A percentile compares a stretch with the other conserved stretches of the same genome.
Evolutionary conservation across 2,329 filamentous ascomycete species (phyloP).

Genomic region (Xylariaceae sp.): DNA sequence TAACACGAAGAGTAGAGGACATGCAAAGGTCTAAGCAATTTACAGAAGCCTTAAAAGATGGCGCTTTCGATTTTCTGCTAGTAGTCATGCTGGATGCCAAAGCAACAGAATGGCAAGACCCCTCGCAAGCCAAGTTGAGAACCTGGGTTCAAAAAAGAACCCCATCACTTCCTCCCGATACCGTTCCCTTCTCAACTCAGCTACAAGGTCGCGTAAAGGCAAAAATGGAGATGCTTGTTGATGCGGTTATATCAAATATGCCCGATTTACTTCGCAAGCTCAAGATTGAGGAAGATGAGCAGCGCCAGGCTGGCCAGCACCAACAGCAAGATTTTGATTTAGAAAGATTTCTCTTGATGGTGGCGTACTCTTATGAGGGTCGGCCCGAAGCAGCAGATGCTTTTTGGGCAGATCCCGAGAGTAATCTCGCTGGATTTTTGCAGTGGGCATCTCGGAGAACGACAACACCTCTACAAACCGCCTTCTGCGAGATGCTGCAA

Average conservation of each 20-base stretch:
- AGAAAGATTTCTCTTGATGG: constrained; percentile 86
- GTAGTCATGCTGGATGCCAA: constrained; percentile 78
- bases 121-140: constrained; percentile 76
- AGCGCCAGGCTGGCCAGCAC: constrained; percentile 62
- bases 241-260: constrained; percentile 92
- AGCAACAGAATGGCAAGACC: constrained; percentile 80
- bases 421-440: constrained; percentile 89
- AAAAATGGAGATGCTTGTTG: constrained; percentile 80
- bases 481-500: constrained; percentile 94
- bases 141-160: constrained; percentile 80
- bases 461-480: constrained; percentile 91
- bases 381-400: constrained; percentile 78
- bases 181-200: constrained; percentile 63
- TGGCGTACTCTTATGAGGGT: constrained; percentile 85
- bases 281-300: constrained; percentile 84
- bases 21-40: constrained; percentile 69
- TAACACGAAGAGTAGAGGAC: constrained; percentile 53
- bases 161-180: constrained; percentile 62
- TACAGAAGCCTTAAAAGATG: constrained; percentile 74
- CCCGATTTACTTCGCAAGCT: constrained; percentile 85
- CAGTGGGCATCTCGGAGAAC: constrained; percentile 95
- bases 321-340: constrained; percentile 69
- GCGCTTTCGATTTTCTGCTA: constrained; percentile 87
- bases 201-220: constrained; percentile 72
- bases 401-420: constrained; percentile 90